Evolutionary conservation across 116 monocot species (phyloP).

Genomic region (Cymodocea nodosa): DNA sequence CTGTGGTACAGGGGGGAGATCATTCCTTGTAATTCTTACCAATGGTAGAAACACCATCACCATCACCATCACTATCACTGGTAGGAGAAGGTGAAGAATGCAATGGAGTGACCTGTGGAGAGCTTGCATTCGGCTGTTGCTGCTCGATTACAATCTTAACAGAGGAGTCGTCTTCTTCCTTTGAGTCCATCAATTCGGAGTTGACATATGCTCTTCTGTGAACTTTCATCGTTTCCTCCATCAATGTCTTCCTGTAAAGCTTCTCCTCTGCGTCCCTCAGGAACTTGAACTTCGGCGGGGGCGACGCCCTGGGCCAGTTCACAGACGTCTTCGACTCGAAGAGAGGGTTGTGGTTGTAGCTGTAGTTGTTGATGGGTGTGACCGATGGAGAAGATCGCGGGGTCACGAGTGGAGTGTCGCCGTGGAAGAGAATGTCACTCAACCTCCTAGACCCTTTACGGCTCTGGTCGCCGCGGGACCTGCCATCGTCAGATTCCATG

Average conservation of each 20-base stretch:
- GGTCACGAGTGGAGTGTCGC: slow-evolving; percentile 15
- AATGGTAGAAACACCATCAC: background rate
- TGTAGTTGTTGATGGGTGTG: background rate
- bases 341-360: slow-evolving; percentile 8
- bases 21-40: background rate
- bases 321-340: slow-evolving; percentile 1
- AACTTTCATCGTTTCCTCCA: slow-evolving; percentile 16
- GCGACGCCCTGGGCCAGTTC: slow-evolving; percentile 9
- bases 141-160: background rate
- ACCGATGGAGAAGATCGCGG: slow-evolving; percentile 18
- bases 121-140: slow-evolving; percentile 12
- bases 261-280: slow-evolving; percentile 40
- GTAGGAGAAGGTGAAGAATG: slow-evolving; percentile 27
- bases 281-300: slow-evolving; percentile 40
- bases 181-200: background rate
- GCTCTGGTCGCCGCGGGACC: slow-evolving; percentile 16
- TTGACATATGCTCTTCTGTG: background rate
- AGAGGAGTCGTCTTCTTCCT: slow-evolving; percentile 1
- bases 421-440: slow-evolving; percentile 4
- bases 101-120: slow-evolving; percentile 45
- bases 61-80: background rate
- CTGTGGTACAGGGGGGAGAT: background rate
- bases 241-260: slow-evolving; percentile 28
- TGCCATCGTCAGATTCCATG: slow-evolving; percentile 31
- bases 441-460: slow-evolving; percentile 13